Conservation (phyloP, 2,329 filamentous ascomycete species). For the Tolypocladium nubicola region DNA sequence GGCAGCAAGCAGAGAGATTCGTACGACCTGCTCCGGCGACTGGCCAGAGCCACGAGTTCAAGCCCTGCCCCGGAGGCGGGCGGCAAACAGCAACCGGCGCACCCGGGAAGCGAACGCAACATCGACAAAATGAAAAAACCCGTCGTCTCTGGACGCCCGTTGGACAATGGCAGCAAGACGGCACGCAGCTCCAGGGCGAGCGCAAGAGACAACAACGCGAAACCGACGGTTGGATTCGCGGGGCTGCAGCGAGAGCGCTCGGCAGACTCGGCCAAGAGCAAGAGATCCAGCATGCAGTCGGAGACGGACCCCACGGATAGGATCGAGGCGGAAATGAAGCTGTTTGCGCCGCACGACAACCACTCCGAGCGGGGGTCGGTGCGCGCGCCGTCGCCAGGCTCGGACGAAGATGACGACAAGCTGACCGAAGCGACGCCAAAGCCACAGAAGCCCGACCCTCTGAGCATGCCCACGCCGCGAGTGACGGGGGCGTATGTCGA, state of each 20-base stretch:
- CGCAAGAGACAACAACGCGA: constrained; percentile 13
- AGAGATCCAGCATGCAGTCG: constrained; percentile 37
- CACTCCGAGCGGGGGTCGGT: constrained; percentile 45
- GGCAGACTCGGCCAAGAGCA: constrained; percentile 35
- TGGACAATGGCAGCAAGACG: constrained; percentile 9
- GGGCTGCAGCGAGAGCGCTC: constrained; percentile 32
- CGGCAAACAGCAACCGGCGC: constrained; percentile 8
- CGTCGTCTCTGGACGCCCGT: constrained; percentile 8
- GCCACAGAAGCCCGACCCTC: constrained; percentile 30
- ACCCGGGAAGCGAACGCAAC: constrained; percentile 3
- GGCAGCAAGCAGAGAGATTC: constrained; percentile 24
- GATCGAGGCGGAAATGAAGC: constrained; percentile 43
- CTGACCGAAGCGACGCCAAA: constrained; percentile 36
- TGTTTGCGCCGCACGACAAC: constrained; percentile 44
- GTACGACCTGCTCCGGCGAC: constrained; percentile 35
- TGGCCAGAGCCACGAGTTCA: constrained; percentile 36
- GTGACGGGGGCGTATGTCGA: constrained; percentile 47
- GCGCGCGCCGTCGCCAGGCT: constrained; percentile 34
- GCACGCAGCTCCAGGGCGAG: constrained; percentile 6
- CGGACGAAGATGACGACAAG: constrained; percentile 21
- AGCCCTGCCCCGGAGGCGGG: constrained; percentile 27
- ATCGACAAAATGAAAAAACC: constrained; percentile 3
- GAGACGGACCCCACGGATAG: constrained; percentile 45
- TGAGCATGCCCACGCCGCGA: constrained; percentile 41
- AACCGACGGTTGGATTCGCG: constrained; percentile 35